phyloP scores from a whole-genome alignment of 192 early-diverging fungal genomes.

The Coemansia sp. region DNA sequence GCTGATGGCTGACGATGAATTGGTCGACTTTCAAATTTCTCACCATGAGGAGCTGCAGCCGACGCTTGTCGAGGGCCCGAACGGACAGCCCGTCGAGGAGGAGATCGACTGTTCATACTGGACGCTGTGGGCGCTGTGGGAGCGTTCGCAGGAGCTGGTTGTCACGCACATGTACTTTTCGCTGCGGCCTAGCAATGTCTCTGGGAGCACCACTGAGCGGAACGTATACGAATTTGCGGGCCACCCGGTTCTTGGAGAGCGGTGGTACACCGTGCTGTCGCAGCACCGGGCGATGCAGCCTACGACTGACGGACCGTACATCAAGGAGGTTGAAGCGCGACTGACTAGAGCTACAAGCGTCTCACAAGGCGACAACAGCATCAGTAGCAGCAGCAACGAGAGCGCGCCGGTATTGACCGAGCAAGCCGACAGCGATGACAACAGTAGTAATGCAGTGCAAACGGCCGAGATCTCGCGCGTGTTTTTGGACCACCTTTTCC shows the following conservation, averaged over 20 bases:
- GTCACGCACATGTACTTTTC: slow-evolving; percentile 44
- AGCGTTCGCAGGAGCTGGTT: slow-evolving; percentile 33
- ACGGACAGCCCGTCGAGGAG: slow-evolving; percentile 18
- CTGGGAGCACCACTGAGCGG: not conserved
- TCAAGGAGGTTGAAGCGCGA: slow-evolving; percentile 41
- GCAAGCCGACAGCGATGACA: not conserved
- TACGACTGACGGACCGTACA: slow-evolving; percentile 20
- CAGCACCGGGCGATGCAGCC: slow-evolving; percentile 28
- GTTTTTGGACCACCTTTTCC: slow-evolving; percentile 48
- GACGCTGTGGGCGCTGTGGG: slow-evolving; percentile 53
- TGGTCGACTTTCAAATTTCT: slow-evolving; percentile 40
- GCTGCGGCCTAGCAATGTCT: slow-evolving; percentile 10
- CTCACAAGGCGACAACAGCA: not conserved
- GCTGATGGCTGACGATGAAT: slow-evolving; percentile 51
- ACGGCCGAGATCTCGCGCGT: slow-evolving; percentile 25
- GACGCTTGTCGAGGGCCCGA: slow-evolving; percentile 18
- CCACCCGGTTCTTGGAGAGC: slow-evolving; percentile 35
- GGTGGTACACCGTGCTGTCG: slow-evolving; percentile 42
- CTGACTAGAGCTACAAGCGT: not conserved
- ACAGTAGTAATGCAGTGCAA: slow-evolving; percentile 12
- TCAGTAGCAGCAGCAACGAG: not conserved
- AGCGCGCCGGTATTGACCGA: not conserved
- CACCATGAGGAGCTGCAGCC: slow-evolving; percentile 23
- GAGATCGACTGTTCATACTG: slow-evolving; percentile 25
- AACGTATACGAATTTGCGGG: slow-evolving; percentile 27